A percentile compares a stretch with the other conserved stretches of the same genome.
Evolutionary conservation across 192 early-diverging fungal genomes (phyloP).

Genomic region (Podochytrium sp.): DNA sequence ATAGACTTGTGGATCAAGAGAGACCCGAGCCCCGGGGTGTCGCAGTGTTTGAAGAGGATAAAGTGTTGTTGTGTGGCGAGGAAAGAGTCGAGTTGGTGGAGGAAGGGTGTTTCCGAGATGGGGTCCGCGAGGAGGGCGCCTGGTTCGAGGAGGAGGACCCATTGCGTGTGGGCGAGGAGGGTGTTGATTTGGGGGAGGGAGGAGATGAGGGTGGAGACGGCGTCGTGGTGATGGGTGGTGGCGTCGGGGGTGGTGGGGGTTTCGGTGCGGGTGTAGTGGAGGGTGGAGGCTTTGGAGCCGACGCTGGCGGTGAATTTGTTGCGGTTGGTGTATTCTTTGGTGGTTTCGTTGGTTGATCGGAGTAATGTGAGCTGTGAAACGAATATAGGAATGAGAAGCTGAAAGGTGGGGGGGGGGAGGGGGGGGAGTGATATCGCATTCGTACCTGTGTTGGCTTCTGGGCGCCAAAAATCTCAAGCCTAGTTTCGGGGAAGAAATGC

Average conservation of each 20-base stretch:
- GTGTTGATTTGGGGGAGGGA: background rate
- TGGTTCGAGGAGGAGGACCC: background rate
- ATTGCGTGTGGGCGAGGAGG: background rate
- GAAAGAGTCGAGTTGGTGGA: background rate
- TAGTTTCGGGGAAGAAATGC: no score
- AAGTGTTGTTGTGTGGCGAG: background rate
- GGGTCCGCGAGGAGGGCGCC: background rate
- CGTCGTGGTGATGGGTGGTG: background rate
- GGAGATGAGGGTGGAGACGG: background rate
- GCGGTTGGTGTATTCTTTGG: background rate
- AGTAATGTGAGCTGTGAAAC: no score
- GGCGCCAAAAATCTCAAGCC: no score
- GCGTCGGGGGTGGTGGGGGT: background rate
- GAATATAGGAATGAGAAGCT: no score
- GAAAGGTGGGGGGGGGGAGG: background rate
- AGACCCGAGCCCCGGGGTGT: background rate
- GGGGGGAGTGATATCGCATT: no score
- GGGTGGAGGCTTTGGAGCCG: background rate
- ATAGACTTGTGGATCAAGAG: background rate
- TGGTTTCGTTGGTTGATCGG: no score
- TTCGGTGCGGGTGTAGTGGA: background rate
- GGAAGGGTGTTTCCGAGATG: background rate
- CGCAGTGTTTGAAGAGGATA: background rate
- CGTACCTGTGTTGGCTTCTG: no score
- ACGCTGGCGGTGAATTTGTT: background rate